A percentile compares a stretch with the other conserved stretches of the same genome.
phyloP scores from a whole-genome alignment of 176 grass and related monocot genomes.

The Themeda triandra region DNA sequence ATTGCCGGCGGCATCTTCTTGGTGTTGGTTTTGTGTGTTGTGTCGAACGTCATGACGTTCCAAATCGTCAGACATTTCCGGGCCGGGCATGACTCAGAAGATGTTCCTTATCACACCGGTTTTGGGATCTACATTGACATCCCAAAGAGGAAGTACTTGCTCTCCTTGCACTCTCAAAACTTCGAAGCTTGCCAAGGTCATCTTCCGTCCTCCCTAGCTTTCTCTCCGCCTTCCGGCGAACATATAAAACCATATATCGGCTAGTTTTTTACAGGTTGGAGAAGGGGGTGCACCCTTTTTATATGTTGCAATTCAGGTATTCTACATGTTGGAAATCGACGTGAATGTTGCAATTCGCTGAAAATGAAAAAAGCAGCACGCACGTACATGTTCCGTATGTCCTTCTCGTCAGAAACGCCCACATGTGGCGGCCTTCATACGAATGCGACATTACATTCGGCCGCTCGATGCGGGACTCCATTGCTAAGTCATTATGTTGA shows the following conservation, averaged over 20 bases:
- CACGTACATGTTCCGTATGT: neutral
- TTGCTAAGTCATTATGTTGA: too few relatives aligned
- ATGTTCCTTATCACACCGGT: neutral
- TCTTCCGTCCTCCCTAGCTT: neutral
- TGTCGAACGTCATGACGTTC: neutral
- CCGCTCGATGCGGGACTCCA: too few relatives aligned
- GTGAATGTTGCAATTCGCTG: too few relatives aligned
- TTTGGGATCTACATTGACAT: neutral
- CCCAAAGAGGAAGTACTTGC: neutral
- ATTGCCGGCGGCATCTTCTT: neutral
- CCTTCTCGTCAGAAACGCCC: neutral
- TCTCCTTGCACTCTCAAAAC: too few relatives aligned
- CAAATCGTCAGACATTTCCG: neutral
- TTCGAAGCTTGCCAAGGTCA: neutral
- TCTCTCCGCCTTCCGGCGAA: neutral
- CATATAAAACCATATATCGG: neutral
- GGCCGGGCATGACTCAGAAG: neutral
- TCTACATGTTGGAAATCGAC: too few relatives aligned
- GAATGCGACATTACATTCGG: too few relatives aligned
- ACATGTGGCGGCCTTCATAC: neutral
- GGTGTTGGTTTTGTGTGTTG: neutral
- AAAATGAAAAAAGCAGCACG: too few relatives aligned
- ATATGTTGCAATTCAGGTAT: too few relatives aligned
- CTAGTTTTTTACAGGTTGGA: too few relatives aligned
- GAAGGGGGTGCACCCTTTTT: too few relatives aligned